phyloP scores from a whole-genome alignment of 306 rosid genomes.

The Pyrus bretschneideri region DNA sequence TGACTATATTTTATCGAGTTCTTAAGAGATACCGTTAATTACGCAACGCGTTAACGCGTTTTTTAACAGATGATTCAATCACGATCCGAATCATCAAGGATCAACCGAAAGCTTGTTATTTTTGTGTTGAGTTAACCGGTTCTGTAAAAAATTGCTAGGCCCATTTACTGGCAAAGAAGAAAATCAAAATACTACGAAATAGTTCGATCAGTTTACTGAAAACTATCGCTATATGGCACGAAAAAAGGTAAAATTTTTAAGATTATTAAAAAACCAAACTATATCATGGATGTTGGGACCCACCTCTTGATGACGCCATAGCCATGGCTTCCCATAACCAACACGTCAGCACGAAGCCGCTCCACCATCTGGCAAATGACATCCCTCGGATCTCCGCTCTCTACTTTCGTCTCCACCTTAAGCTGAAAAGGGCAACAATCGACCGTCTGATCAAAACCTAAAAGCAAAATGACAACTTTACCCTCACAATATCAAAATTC shows the following conservation, averaged over 20 bases:
- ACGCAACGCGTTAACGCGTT: no score
- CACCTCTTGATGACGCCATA: slow-evolving; percentile 77
- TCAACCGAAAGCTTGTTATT: fast-evolving
- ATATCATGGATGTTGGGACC: neutral
- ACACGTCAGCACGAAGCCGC: slow-evolving; percentile 43
- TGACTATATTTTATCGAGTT: no score
- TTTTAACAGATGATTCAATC: no score
- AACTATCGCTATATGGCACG: no score
- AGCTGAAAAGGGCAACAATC: slow-evolving; percentile 1
- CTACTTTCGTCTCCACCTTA: slow-evolving; percentile 57
- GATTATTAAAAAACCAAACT: no score
- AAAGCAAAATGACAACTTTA: neutral
- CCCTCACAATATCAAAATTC: neutral
- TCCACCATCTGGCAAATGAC: slow-evolving; percentile 66
- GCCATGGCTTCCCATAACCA: slow-evolving; percentile 87
- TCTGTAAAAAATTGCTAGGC: no score
- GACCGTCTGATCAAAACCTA: neutral
- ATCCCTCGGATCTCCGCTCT: slow-evolving; percentile 75
- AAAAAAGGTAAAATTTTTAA: no score
- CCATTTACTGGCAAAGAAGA: no score
- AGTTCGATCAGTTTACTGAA: no score
- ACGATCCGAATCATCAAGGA: no score
- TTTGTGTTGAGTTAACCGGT: fast-evolving
- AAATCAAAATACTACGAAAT: no score
- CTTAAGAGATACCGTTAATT: no score